Conservation (phyloP, 352 stramenopile genomes). For the Pythium rhizo-oryzae region DNA sequence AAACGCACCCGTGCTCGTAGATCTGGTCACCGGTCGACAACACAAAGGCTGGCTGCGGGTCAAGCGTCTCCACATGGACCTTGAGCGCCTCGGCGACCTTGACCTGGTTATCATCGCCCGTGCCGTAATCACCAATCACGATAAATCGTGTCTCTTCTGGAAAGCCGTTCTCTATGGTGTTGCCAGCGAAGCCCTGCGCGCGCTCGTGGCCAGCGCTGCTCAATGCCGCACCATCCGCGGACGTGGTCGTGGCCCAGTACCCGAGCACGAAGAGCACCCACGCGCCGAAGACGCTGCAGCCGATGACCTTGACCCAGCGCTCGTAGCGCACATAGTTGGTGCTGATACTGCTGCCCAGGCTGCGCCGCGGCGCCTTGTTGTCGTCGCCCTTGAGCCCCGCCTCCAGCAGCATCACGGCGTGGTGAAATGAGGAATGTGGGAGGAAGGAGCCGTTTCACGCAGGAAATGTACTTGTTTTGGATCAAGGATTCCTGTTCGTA, state of each 20-base stretch:
- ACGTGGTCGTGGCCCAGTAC: conserved; percentile 34
- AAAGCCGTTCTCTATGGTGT: conserved; percentile 46
- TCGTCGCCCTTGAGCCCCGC: conserved; percentile 57
- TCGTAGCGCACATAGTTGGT: conserved; percentile 48
- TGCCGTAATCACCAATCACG: conserved; percentile 83
- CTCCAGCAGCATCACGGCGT: conserved; percentile 67
- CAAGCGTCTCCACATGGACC: conserved; percentile 51
- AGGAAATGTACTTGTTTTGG: conserved; percentile 12
- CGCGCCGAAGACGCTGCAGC: conserved; percentile 47
- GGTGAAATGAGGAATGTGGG: neutral
- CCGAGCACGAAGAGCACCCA: conserved; percentile 69
- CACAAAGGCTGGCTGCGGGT: conserved; percentile 73
- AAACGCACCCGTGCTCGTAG: conserved; percentile 73
- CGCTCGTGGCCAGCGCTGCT: conserved; percentile 12
- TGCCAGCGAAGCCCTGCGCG: conserved; percentile 5
- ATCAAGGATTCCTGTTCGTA: neutral
- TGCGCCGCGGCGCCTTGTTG: conserved; percentile 44
- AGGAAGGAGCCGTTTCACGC: conserved; percentile 10
- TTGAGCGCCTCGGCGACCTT: conserved; percentile 68
- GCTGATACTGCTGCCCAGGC: conserved; percentile 26
- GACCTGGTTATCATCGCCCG: conserved; percentile 58
- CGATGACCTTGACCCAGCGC: conserved; percentile 62
- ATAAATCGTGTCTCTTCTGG: conserved; percentile 73
- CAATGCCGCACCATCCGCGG: neutral
- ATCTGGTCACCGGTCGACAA: conserved; percentile 86